These are phyloP conservation scores for Comarum palustre DNA, from an alignment of 306 rosid genomes.

Conservation along the genomic window DNA sequence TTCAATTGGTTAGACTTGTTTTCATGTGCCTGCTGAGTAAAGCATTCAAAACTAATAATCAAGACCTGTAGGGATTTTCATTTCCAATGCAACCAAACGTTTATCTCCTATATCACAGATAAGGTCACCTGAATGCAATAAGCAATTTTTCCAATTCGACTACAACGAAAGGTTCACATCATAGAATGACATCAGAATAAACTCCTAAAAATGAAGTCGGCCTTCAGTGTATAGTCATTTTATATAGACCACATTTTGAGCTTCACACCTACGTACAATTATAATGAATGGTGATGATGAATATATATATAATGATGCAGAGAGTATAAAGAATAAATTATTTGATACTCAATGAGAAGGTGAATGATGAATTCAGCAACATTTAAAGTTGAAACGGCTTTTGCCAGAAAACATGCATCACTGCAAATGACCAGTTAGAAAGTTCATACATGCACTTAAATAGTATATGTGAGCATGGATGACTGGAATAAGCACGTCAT, in stretches of 20 bases:
- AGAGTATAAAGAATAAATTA: neutral
- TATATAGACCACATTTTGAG: neutral
- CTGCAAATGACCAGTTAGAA: neutral
- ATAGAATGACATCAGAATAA: neutral
- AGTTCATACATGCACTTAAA: constrained; percentile 3
- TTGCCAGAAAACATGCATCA: constrained; percentile 11
- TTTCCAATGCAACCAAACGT: neutral
- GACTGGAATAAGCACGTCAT: neutral
- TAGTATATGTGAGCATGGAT: neutral
- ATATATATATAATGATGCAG: neutral
- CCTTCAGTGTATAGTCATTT: neutral
- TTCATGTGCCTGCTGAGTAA: constrained; percentile 20
- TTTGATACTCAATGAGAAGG: constrained; percentile 1
- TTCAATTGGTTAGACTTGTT: constrained; percentile 30
- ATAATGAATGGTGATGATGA: neutral
- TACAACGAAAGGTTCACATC: neutral
- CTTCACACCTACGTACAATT: neutral
- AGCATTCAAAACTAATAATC: constrained; percentile 1
- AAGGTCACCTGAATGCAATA: neutral
- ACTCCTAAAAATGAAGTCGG: neutral
- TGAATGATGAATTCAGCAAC: constrained; percentile 19
- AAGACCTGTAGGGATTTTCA: neutral
- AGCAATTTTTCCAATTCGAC: neutral
- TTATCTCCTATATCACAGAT: neutral
- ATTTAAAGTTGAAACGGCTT: constrained; percentile 14